Conservation (phyloP, 2,329 filamentous ascomycete species). For the Cryphonectria radicalis region DNA sequence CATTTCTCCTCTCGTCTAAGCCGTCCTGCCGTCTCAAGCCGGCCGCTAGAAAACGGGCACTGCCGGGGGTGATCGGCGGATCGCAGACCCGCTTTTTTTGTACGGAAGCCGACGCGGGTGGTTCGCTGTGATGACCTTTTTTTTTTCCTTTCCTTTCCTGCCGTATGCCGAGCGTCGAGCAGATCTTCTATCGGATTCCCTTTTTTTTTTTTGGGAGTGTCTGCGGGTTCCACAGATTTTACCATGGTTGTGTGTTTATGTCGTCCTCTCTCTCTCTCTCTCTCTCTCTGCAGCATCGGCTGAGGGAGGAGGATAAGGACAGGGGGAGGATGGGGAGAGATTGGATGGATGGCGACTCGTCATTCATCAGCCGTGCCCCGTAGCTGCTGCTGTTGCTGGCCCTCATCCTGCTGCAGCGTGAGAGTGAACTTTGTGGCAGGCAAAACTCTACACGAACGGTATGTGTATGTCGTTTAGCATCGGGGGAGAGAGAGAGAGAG, state of each 20-base stretch:
- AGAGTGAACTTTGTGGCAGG: background rate
- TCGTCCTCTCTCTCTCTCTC: background rate
- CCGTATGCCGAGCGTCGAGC: background rate
- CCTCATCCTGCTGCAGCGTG: no score
- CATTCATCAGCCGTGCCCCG: no score
- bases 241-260: background rate
- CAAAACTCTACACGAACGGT: background rate
- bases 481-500: background rate
- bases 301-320: background rate
- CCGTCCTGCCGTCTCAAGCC: conserved; percentile 7
- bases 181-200: background rate
- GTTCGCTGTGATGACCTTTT: background rate
- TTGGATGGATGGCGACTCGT: no score
- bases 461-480: background rate
- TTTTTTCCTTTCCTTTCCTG: background rate
- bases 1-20: background rate
- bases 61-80: conserved; percentile 13
- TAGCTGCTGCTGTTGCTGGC: no score
- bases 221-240: background rate
- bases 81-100: background rate
- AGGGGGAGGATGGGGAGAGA: no score
- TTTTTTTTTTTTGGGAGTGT: background rate
- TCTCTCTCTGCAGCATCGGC: background rate
- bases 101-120: conserved; percentile 21
- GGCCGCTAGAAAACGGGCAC: conserved; percentile 5